Evolutionary conservation across 352 stramenopile genomes (phyloP).

Genomic region (Aphanomyces invadans): DNA sequence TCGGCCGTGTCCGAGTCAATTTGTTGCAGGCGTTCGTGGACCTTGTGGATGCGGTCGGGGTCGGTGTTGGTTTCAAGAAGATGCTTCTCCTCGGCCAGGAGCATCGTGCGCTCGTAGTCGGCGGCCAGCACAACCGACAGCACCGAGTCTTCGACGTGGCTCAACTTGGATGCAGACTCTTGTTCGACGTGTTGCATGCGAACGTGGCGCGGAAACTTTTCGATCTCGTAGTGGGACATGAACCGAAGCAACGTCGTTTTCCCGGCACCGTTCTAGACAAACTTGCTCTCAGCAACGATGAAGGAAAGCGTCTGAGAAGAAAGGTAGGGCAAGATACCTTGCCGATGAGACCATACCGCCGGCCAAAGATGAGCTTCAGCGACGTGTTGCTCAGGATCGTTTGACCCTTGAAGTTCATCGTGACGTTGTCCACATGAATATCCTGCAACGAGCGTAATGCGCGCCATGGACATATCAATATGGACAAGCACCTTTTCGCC

Average conservation of each 20-base stretch:
- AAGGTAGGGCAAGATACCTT: conserved; percentile 74
- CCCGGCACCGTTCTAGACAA: conserved; percentile 53
- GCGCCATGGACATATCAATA: no score
- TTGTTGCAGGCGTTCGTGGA: conserved; percentile 83
- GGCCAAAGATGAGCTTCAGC: conserved; percentile 78
- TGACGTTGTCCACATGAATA: conserved; percentile 81
- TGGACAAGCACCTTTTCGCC: conserved; percentile 58
- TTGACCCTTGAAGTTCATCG: conserved; percentile 87
- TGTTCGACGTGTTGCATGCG: conserved; percentile 94
- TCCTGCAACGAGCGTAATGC: no score
- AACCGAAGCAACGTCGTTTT: conserved; percentile 95
- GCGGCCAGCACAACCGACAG: conserved; percentile 91
- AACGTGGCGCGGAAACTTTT: conserved; percentile 94
- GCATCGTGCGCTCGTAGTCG: conserved; percentile 89
- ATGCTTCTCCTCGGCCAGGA: conserved; percentile 92
- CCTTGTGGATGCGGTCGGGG: conserved; percentile 52
- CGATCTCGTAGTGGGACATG: conserved; percentile 94
- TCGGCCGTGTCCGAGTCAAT: conserved; percentile 90
- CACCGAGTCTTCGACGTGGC: conserved; percentile 74
- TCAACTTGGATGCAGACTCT: conserved; percentile 85
- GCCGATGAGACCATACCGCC: conserved; percentile 89
- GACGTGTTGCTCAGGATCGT: conserved; percentile 79
- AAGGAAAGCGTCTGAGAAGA: neutral
- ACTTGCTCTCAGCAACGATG: neutral
- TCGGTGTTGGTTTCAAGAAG: conserved; percentile 64